Base-by-base conservation (phyloP, 345 rosid genomes). In the Acer saccharum region DNA sequence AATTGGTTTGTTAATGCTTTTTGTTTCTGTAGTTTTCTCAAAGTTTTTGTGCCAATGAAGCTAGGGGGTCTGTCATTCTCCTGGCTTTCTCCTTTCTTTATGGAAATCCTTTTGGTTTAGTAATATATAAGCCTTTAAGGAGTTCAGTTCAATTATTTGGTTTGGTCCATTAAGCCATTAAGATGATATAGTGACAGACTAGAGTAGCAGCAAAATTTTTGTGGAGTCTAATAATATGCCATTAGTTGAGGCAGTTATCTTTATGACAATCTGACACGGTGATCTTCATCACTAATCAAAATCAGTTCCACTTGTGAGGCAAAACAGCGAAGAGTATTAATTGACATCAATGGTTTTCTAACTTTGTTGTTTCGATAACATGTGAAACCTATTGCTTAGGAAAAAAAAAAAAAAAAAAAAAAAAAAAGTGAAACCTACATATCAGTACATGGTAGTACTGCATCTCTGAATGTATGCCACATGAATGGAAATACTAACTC, bases 41-140 rank as follows among this genome's bases (percentile, higher is more conserved):
- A 55, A 62, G 79, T 79, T 72, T 68, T 7, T 48, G 9, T 74
- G 75, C 63, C 65, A 55, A 2, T 10, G 63, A 43, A 72, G 27
- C 50, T 13, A 35, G 44, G 61, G 41, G 58, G 46, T 67, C n/a
- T 3, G 11, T n/a, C 23, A 8, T 46, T 54, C 21, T 72, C 50
- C 44, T 63, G 6, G 39, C 27, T 58, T 23, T n/a, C 10, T 60
- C 67, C 17, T 41, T 16, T 63, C 60, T 44, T 18, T 43, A 17
- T 62, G 54, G 55, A 73, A 62, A 23, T 8, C 61, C 7, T 20
- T 58, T 21, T 21, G 5, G 65, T 72, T 35, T 55, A 35, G n/a
- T 39, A 39, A n/a, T 18, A 10, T 2, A 72, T 27, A 18, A 29
- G 21, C 16, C 7, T 21, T 52, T 29, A 71, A 17, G 74, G 21